These are phyloP conservation scores for Cytospora chrysosperma DNA, from an alignment of 2,329 filamentous ascomycete genomes.

Conservation along the genomic window DNA sequence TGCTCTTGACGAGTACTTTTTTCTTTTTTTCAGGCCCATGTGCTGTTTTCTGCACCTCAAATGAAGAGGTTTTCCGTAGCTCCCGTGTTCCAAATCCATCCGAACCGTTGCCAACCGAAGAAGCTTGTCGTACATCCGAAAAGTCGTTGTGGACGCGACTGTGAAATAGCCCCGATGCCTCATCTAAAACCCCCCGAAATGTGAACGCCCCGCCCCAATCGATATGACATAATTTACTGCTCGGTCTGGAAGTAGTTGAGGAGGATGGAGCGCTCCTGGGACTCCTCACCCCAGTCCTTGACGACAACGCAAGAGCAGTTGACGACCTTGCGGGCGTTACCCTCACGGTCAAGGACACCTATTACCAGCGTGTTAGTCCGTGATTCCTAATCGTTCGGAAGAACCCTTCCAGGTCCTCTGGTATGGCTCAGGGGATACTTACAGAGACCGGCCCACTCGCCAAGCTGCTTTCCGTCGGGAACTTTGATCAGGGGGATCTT, in stretches of 20 bases:
- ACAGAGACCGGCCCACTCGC: conserved; percentile 99
- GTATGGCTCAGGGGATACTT: conserved; percentile 49
- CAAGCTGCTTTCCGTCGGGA: conserved; percentile 98
- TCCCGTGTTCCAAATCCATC: conserved; percentile 37
- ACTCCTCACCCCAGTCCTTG: conserved; percentile 99
- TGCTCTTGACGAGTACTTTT: conserved; percentile 22
- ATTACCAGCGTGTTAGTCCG: conserved; percentile 17
- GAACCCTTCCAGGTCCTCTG: not conserved
- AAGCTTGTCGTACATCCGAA: conserved; percentile 47
- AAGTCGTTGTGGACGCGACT: conserved; percentile 37
- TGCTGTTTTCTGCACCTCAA: conserved; percentile 35
- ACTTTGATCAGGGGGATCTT: conserved; percentile 99
- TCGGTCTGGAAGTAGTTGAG: conserved; percentile 99
- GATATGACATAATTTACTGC: conserved; percentile 54
- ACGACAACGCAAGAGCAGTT: conserved; percentile 99
- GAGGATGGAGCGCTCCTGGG: conserved; percentile 96
- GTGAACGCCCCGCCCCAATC: conserved; percentile 25
- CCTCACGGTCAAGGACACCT: conserved; percentile 99
- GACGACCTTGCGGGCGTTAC: conserved; percentile 99
- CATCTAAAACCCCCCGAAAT: conserved; percentile 37
- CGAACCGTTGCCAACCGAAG: conserved; percentile 45
- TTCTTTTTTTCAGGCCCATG: conserved; percentile 28
- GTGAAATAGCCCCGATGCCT: conserved; percentile 33
- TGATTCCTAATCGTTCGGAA: too few relatives aligned
- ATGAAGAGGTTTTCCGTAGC: conserved; percentile 33